These are phyloP conservation scores for Nitzschia sp. DNA, from an alignment of 108 stramenopile genomes.

Conservation along the genomic window DNA sequence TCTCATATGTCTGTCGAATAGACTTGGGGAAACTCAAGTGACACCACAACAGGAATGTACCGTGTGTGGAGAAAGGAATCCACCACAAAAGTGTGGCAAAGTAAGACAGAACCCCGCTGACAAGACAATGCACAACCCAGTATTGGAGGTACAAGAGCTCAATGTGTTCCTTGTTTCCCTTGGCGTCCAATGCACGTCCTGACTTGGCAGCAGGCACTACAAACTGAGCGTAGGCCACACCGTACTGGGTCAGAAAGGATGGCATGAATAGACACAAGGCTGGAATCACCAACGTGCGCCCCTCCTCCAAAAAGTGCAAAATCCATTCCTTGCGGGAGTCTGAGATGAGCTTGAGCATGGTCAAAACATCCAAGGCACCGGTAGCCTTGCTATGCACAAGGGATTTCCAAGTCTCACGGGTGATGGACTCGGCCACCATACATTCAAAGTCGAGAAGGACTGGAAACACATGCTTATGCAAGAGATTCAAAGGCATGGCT, in stretches of 20 bases:
- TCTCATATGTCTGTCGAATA: conserved; percentile 43
- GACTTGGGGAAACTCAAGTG: conserved; percentile 53
- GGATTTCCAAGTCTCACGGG: conserved; percentile 26
- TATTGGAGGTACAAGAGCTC: conserved; percentile 63
- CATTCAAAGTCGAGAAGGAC: conserved; percentile 13
- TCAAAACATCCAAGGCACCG: conserved; percentile 42
- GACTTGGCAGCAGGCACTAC: conserved; percentile 67
- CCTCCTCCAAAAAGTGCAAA: conserved; percentile 51
- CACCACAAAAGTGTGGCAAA: conserved; percentile 64
- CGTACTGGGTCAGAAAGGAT: conserved; percentile 68
- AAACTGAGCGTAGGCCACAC: conserved; percentile 72
- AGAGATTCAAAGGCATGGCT: conserved; percentile 30
- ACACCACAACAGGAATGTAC: conserved; percentile 63
- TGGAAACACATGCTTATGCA: conserved; percentile 6
- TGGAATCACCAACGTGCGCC: conserved; percentile 58
- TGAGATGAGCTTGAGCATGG: conserved; percentile 52
- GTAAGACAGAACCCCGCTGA: conserved; percentile 43
- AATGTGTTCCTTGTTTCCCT: conserved; percentile 19
- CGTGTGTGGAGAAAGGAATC: conserved; percentile 77
- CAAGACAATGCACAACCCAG: conserved; percentile 65
- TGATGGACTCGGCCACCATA: conserved; percentile 28
- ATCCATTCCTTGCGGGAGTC: conserved; percentile 54
- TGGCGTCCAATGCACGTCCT: conserved; percentile 28
- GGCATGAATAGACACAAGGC: conserved; percentile 79
- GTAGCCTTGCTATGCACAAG: conserved; percentile 27